These are phyloP conservation scores for Auxenochlorella pyrenoidosa DNA, from an alignment of 139 green algal genomes.

Conservation along the genomic window DNA sequence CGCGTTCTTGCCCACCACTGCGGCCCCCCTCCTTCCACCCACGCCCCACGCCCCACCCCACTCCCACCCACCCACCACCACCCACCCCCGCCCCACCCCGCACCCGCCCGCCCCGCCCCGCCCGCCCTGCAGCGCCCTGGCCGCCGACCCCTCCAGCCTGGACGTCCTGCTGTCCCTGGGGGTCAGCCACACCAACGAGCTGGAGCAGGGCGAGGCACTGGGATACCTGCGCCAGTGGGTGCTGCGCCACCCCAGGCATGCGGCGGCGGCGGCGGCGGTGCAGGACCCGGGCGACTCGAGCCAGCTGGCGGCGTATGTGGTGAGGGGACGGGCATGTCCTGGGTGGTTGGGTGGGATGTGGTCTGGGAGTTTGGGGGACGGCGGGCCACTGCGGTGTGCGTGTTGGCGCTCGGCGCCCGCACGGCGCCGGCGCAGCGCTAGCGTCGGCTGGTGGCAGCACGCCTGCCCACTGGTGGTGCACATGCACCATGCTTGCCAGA, in stretches of 20 bases:
- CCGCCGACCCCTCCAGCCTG: constrained; percentile 80
- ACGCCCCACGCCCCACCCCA: too few relatives aligned
- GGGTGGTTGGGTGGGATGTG: too few relatives aligned
- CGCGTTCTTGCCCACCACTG: too few relatives aligned
- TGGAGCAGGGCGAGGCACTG: constrained; percentile 81
- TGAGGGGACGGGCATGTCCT: constrained; percentile 17
- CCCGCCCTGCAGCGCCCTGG: constrained; percentile 57
- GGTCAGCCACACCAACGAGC: constrained; percentile 97
- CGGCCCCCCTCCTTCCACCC: too few relatives aligned
- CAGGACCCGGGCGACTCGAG: constrained; percentile 54
- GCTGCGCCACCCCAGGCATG: constrained; percentile 65
- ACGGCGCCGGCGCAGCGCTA: too few relatives aligned
- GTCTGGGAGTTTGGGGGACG: too few relatives aligned
- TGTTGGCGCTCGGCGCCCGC: too few relatives aligned
- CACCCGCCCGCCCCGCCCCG: not conserved
- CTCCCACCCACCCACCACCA: not conserved
- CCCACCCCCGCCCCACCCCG: not conserved
- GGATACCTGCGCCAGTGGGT: constrained; percentile 83
- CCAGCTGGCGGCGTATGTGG: constrained; percentile 63
- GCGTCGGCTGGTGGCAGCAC: too few relatives aligned
- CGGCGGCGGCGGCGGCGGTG: constrained; percentile 24
- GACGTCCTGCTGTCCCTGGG: constrained; percentile 92
- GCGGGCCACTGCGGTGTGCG: too few relatives aligned
- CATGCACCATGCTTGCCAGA: too few relatives aligned
- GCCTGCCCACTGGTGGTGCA: too few relatives aligned